Evolutionary conservation across 73 alveolate genomes (phyloP).

Genomic region (Tetrahymena borealis): DNA sequence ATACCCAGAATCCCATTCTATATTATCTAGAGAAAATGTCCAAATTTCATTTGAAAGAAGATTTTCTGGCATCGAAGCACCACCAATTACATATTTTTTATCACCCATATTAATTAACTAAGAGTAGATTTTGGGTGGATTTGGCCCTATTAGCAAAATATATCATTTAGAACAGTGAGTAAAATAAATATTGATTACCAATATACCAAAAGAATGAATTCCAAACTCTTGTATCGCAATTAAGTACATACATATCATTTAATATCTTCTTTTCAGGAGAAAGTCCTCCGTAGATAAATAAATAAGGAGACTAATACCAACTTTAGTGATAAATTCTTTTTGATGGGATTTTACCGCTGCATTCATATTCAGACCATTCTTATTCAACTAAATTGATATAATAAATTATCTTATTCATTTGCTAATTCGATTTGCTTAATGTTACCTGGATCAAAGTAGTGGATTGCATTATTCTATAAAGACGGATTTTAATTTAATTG

Average conservation of each 20-base stretch:
- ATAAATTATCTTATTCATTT: background rate
- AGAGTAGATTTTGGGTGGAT: slow-evolving; percentile 30
- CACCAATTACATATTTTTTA: slow-evolving; percentile 26
- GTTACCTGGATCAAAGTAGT: slow-evolving; percentile 9
- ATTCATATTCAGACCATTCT: slow-evolving; percentile 19
- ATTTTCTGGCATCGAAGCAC: slow-evolving; percentile 42
- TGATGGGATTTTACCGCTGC: slow-evolving; percentile 33
- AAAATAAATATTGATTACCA: background rate
- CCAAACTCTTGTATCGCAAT: slow-evolving; percentile 33
- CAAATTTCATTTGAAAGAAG: slow-evolving; percentile 34
- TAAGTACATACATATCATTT: slow-evolving; percentile 34
- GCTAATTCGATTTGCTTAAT: background rate
- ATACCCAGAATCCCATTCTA: slow-evolving; percentile 20
- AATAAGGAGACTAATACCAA: slow-evolving; percentile 39
- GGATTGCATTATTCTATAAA: slow-evolving; percentile 8
- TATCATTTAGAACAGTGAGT: background rate
- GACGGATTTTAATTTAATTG: slow-evolving; percentile 14
- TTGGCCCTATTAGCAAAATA: background rate
- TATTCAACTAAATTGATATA: slow-evolving; percentile 6
- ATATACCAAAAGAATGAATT: slow-evolving; percentile 27
- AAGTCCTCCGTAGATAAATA: slow-evolving; percentile 36
- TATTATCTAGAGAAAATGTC: slow-evolving; percentile 26
- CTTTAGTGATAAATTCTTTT: slow-evolving; percentile 24
- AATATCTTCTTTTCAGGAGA: slow-evolving; percentile 23
- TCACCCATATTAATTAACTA: slow-evolving; percentile 15